Percentiles rank a stretch among this genome's conserved stretches.
phyloP scores from a whole-genome alignment of 495 filamentous ascomycete genomes.

The Hyaloscypha finlandica region DNA sequence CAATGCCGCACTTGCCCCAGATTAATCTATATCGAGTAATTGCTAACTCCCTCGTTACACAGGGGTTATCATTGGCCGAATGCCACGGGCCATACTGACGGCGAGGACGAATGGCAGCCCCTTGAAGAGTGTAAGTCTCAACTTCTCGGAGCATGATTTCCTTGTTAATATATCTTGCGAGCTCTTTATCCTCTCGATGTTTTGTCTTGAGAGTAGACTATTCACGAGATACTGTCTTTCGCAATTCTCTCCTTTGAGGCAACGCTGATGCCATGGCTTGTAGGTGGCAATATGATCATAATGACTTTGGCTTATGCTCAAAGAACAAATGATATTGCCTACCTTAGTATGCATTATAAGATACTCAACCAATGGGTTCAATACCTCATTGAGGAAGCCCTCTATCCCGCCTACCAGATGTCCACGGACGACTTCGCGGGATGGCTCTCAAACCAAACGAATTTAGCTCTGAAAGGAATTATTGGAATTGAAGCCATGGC shows the following conservation, averaged over 20 bases:
- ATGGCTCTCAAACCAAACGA: conserved; percentile 83
- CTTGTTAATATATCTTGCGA: too few relatives aligned
- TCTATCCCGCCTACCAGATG: conserved; percentile 82
- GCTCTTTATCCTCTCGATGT: too few relatives aligned
- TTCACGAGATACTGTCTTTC: too few relatives aligned
- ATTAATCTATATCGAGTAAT: too few relatives aligned
- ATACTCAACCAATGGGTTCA: conserved; percentile 85
- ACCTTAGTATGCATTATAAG: conserved; percentile 59
- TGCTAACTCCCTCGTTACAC: too few relatives aligned
- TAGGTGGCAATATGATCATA: conserved; percentile 86
- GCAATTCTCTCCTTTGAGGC: too few relatives aligned
- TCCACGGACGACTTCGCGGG: conserved; percentile 96
- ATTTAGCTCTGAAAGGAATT: conserved; percentile 91
- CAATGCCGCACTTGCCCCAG: too few relatives aligned
- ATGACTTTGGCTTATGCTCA: conserved; percentile 73
- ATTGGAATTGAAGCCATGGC: conserved; percentile 92
- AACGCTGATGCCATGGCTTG: too few relatives aligned
- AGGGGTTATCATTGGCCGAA: conserved; percentile 80
- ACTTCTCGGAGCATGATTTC: too few relatives aligned
- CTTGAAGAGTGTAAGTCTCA: conserved; percentile 69
- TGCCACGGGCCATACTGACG: conserved; percentile 83
- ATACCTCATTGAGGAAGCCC: conserved; percentile 78
- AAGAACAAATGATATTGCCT: conserved; percentile 43
- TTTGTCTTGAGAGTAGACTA: too few relatives aligned
- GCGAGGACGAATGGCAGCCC: conserved; percentile 73